A percentile compares a stretch with the other conserved stretches of the same genome.
Conservation (phyloP, 495 filamentous ascomycete species). For the Aspergillus cavernicola region DNA sequence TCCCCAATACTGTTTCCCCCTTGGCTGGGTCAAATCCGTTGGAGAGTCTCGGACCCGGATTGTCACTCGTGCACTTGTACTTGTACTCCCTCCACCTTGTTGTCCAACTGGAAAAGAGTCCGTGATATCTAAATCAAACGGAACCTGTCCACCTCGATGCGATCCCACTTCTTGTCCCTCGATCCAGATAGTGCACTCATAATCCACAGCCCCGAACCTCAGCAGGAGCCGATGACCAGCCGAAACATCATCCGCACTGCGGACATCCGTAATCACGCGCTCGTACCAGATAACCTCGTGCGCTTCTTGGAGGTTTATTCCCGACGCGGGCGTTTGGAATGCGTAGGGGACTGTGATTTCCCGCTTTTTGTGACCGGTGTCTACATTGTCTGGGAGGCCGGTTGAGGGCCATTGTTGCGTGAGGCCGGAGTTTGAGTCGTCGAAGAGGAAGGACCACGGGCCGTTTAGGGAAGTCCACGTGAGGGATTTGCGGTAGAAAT, state of each 20-base stretch:
- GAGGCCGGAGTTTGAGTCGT: constrained; percentile 51
- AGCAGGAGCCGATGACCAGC: constrained; percentile 22
- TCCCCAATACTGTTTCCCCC: constrained; percentile 39
- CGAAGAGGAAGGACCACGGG: constrained; percentile 54
- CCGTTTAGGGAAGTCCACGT: constrained; percentile 54
- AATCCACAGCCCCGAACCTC: constrained; percentile 38
- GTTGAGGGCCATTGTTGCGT: constrained; percentile 28
- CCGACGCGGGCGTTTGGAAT: constrained; percentile 55
- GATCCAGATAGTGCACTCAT: constrained; percentile 34
- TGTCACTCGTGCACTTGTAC: constrained; percentile 16
- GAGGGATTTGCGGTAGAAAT: constrained; percentile 48
- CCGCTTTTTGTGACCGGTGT: constrained; percentile 23
- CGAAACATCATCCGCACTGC: constrained; percentile 22
- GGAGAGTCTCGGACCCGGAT: constrained; percentile 33
- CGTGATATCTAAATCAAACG: constrained; percentile 35
- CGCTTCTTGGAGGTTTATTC: constrained; percentile 48
- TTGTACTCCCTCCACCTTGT: too few relatives aligned
- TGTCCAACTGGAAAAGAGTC: constrained; percentile 14
- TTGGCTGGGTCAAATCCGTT: constrained; percentile 33
- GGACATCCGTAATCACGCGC: constrained; percentile 44
- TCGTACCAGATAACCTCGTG: constrained; percentile 63
- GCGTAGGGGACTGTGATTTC: constrained; percentile 55
- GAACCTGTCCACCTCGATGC: constrained; percentile 36
- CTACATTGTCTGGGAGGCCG: constrained; percentile 20
- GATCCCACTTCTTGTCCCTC: constrained; percentile 25